A percentile compares a stretch with the other conserved stretches of the same genome.
Conservation (phyloP, 331 rosid species). For the Dryas integrifolia region DNA sequence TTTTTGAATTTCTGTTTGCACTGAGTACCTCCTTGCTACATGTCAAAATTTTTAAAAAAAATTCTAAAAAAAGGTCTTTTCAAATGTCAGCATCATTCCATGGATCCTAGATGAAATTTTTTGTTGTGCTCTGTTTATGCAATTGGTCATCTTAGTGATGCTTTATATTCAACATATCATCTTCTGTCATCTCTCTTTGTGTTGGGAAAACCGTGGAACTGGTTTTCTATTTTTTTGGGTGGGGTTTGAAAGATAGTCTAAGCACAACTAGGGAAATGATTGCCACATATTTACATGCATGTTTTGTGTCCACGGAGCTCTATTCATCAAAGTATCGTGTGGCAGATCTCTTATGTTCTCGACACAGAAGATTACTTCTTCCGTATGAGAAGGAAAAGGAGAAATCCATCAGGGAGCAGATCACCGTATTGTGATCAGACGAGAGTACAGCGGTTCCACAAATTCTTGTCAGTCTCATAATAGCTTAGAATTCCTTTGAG, state of each 20-base stretch:
- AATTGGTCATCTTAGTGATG: not conserved
- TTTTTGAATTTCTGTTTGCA: no score
- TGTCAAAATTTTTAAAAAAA: no score
- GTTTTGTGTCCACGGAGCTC: constrained; percentile 5
- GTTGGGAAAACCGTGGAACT: not conserved
- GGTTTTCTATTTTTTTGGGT: not conserved
- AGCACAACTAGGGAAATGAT: not conserved
- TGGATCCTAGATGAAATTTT: not conserved
- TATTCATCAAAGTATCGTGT: constrained; percentile 27
- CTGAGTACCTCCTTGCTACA: not conserved
- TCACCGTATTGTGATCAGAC: constrained; percentile 34
- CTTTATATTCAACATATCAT: not conserved
- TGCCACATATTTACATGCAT: not conserved
- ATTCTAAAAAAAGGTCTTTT: no score
- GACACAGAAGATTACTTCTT: constrained; percentile 90
- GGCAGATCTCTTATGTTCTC: constrained; percentile 82
- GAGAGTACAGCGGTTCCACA: constrained; percentile 65
- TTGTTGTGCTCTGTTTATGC: not conserved
- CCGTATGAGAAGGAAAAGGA: constrained; percentile 55
- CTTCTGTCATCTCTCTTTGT: not conserved
- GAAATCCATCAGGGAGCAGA: constrained; percentile 21
- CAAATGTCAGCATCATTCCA: not conserved
- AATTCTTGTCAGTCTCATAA: constrained; percentile 39
- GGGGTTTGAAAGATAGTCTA: not conserved
- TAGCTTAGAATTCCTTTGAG: constrained; percentile 14